These are phyloP conservation scores for Nymphaea thermarum DNA, from an alignment of 164 flowering plant genomes.

Conservation along the genomic window DNA sequence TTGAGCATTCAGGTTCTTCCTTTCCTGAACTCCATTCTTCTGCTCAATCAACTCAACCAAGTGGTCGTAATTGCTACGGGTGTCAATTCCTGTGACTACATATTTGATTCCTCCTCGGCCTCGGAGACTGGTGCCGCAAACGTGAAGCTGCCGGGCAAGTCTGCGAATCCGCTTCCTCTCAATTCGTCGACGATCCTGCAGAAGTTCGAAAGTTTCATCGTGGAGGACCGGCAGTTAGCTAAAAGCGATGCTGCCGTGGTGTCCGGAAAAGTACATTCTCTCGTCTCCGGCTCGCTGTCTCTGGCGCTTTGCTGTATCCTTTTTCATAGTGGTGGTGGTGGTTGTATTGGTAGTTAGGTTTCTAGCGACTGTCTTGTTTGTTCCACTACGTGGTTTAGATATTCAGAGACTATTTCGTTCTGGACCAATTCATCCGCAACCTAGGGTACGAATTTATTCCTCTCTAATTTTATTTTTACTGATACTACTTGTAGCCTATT, in stretches of 20 bases:
- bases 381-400: constrained; percentile 23
- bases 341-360: no score
- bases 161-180: constrained; percentile 22
- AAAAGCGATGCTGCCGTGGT: constrained; percentile 16
- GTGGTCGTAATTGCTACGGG: constrained; percentile 86
- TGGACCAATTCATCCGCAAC: constrained; percentile 80
- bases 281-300: constrained; percentile 84
- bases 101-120: constrained; percentile 60
- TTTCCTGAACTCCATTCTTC: constrained; percentile 64
- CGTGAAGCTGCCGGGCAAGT: constrained; percentile 8
- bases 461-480: no score
- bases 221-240: constrained; percentile 39
- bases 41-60: constrained; percentile 80
- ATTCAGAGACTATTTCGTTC: constrained; percentile 75
- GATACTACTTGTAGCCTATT: no score
- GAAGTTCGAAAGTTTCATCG: constrained; percentile 65
- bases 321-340: constrained; percentile 1
- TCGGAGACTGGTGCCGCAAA: constrained; percentile 14
- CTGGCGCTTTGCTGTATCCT: constrained; percentile 98
- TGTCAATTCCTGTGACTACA: constrained; percentile 57
- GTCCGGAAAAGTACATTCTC: constrained; percentile 32
- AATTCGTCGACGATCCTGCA: constrained; percentile 31
- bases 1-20: constrained; percentile 47
- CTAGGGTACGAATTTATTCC: constrained; percentile 43
- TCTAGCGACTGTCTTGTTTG: no score